These are phyloP conservation scores for Cyclocybe aegerita DNA, from an alignment of 768 basidiomycete genomes.

Conservation along the genomic window DNA sequence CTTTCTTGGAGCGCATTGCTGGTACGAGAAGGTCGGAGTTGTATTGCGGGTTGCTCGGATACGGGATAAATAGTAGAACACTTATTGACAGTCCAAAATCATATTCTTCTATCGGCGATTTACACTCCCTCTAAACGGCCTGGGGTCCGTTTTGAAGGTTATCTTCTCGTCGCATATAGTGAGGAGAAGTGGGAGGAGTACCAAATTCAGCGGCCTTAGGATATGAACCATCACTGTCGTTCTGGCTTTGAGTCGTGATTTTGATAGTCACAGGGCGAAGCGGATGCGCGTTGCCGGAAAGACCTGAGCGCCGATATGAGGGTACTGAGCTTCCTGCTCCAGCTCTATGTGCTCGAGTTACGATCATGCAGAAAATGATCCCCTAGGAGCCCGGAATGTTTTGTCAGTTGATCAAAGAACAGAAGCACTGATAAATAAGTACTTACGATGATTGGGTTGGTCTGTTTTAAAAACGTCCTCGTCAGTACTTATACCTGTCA, in stretches of 20 bases:
- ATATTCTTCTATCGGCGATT: background rate
- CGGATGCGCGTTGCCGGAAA: constrained; percentile 8
- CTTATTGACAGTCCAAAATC: background rate
- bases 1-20: no score
- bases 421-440: background rate
- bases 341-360: constrained; percentile 18
- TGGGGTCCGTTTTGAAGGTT: no score
- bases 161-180: background rate
- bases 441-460: constrained; percentile 18
- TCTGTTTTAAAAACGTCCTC: constrained; percentile 14
- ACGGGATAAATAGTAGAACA: background rate
- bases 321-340: constrained; percentile 2
- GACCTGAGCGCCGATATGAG: constrained; percentile 10
- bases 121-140: no score
- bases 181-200: constrained; percentile 13
- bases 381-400: constrained; percentile 11
- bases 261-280: constrained; percentile 16
- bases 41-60: constrained; percentile 3
- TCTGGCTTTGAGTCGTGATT: constrained; percentile 17
- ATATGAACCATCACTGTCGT: background rate
- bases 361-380: constrained; percentile 23
- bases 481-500: background rate
- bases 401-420: background rate
- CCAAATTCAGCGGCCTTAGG: constrained; percentile 9
- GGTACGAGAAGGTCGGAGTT: background rate